Evolutionary conservation across 768 basidiomycete species (phyloP), one percentile per base, ranked within the genome.

Genomic region (Mycena epipterygia): DNA sequence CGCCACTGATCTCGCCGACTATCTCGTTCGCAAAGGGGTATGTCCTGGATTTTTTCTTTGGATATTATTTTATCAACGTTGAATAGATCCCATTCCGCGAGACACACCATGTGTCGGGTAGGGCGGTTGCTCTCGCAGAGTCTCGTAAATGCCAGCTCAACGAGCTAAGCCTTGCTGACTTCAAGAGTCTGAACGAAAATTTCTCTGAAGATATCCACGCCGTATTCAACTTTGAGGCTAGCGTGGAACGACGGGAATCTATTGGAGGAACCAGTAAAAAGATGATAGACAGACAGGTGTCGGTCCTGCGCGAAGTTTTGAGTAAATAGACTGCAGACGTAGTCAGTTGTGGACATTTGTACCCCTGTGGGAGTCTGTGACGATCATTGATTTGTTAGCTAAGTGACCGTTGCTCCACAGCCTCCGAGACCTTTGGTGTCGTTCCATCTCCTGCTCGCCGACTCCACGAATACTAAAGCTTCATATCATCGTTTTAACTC

Each of bases 1-100:
- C 56, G 98, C 98, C 6, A 99, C 98, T n/a, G 98, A 99, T 77
- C 83, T 99, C 30, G 98, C 98, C 12, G 97, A 99, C 79, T 99
- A 99, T 81, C 93, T 99, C 44, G 98, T 99, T 71, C 93, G 97
- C 75, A 98, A 98, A 87, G 97, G 98, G 73, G 97, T 98, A 81
- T 74, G 94, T 87, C 5, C 56, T 68, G 49, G 25, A 56, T 32
- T 37, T 65, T 41, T 65, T 44, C 29, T 53, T 58, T 57, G 46
- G n/a, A 13, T 32, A 23, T 30, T 44, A 48, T 21, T 42, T 55
- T n/a, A 53, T 56, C 37, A 70, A 37, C n/a, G 32, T 51, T 59
- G 42, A 17, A 11, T 35, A 98, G 97, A 94, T 96, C 48, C 98
- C 98, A 11, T 99, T 99, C 90, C 92, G 98, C 49, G 96, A 98